Percentiles rank a stretch among this genome's conserved stretches.
These are phyloP conservation scores for Trichosanthes truncata DNA, from an alignment of 306 rosid species.

Conservation along the genomic window DNA sequence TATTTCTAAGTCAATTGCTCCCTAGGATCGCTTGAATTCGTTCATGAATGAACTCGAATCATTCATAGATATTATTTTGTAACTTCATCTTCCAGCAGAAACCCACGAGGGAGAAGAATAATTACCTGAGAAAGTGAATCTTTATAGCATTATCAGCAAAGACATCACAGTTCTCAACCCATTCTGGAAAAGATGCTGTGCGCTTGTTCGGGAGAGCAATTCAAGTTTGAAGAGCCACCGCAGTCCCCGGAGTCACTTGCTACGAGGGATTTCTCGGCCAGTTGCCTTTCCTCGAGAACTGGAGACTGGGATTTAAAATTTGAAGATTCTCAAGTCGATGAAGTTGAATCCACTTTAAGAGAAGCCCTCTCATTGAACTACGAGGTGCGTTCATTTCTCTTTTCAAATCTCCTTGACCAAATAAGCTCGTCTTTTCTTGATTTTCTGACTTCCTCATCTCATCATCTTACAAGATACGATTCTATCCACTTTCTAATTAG, in stretches of 20 bases:
- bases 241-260: conserved; percentile 91
- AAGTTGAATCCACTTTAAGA: conserved; percentile 82
- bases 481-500: conserved; percentile 19
- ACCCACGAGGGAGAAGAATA: background rate
- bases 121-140: conserved; percentile 19
- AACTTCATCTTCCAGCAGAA: background rate
- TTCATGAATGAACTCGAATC: background rate
- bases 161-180: background rate
- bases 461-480: background rate
- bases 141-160: conserved; percentile 12
- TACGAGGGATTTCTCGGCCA: conserved; percentile 91
- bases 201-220: conserved; percentile 93
- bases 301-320: conserved; percentile 79
- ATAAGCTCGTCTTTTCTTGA: background rate
- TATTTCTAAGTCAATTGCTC: background rate
- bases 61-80: background rate
- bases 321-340: conserved; percentile 77
- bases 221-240: conserved; percentile 89
- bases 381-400: conserved; percentile 41
- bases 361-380: conserved; percentile 88
- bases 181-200: conserved; percentile 69
- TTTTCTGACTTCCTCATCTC: background rate
- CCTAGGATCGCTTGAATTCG: background rate
- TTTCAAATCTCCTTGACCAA: background rate
- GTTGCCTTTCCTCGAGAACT: conserved; percentile 81